phyloP scores from a whole-genome alignment of 192 early-diverging fungal species.

The Backusella sp. region DNA sequence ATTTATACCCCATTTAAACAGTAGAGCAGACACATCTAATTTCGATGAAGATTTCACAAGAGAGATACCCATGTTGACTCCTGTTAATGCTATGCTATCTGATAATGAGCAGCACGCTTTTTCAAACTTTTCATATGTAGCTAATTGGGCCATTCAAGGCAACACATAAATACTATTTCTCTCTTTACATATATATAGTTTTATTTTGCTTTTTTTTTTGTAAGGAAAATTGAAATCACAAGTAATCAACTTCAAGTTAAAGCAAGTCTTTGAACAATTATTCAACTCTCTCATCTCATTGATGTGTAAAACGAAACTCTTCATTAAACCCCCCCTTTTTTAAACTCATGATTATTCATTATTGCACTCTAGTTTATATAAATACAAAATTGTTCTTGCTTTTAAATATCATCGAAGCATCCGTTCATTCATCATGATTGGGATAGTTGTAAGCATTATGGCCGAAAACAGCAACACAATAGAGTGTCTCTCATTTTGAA shows the following conservation, averaged over 20 bases:
- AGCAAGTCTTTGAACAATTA: too few relatives aligned
- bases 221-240: too few relatives aligned
- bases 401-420: not conserved
- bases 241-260: too few relatives aligned
- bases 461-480: not conserved
- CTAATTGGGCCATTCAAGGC: conserved; percentile 67
- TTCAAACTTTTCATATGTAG: conserved; percentile 83
- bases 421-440: not conserved
- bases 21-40: conserved; percentile 86
- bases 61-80: conserved; percentile 86
- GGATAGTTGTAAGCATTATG: not conserved
- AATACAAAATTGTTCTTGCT: not conserved
- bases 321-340: too few relatives aligned
- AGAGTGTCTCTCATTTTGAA: not conserved
- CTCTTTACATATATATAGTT: too few relatives aligned
- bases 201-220: too few relatives aligned
- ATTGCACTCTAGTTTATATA: not conserved
- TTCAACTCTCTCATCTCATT: too few relatives aligned
- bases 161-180: not conserved
- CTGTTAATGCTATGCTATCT: conserved; percentile 78
- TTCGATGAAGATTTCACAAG: conserved; percentile 97
- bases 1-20: conserved; percentile 62
- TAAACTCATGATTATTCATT: too few relatives aligned
- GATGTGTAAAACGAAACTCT: too few relatives aligned
- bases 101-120: conserved; percentile 90